Conservation (phyloP, 1,139 yeast genomes). For the Wickerhamiella infanticola region DNA sequence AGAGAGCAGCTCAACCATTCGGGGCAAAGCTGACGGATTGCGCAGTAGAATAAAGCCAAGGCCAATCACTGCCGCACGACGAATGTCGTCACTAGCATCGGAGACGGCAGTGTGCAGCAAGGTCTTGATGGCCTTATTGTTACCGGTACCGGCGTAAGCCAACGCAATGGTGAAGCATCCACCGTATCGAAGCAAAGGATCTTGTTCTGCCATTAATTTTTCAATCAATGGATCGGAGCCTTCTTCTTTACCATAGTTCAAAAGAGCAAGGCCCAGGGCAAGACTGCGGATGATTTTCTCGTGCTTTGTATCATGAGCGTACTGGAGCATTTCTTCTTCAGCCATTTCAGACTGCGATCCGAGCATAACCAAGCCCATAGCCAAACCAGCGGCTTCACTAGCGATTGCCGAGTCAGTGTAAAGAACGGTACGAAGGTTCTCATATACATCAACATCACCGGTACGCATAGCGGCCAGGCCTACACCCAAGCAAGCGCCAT, state of each 20-base stretch:
- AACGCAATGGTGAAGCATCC: constrained; percentile 89
- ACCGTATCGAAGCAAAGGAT: constrained; percentile 81
- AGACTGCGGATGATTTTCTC: constrained; percentile 88
- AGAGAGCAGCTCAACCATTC: constrained; percentile 80
- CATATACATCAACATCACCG: constrained; percentile 57
- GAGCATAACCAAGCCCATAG: constrained; percentile 91
- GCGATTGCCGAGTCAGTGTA: constrained; percentile 88
- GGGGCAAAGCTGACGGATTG: constrained; percentile 86
- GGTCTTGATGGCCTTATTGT: constrained; percentile 71
- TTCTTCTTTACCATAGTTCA: constrained; percentile 76
- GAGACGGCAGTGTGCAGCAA: constrained; percentile 88
- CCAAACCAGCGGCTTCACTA: constrained; percentile 93
- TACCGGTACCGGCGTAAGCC: constrained; percentile 95
- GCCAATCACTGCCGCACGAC: constrained; percentile 92
- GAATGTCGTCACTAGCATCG: constrained; percentile 90
- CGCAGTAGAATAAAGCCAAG: constrained; percentile 84
- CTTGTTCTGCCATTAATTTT: constrained; percentile 55
- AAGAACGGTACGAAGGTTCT: constrained; percentile 68
- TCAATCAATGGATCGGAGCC: constrained; percentile 62
- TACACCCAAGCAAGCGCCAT: constrained; percentile 90
- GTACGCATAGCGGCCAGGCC: constrained; percentile 98
- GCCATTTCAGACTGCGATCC: constrained; percentile 76
- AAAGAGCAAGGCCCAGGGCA: constrained; percentile 75
- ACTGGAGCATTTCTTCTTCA: constrained; percentile 68
- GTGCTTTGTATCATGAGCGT: constrained; percentile 92